Evolutionary conservation across 1,139 yeast species (phyloP).

Genomic region (Diutina ranongensis): DNA sequence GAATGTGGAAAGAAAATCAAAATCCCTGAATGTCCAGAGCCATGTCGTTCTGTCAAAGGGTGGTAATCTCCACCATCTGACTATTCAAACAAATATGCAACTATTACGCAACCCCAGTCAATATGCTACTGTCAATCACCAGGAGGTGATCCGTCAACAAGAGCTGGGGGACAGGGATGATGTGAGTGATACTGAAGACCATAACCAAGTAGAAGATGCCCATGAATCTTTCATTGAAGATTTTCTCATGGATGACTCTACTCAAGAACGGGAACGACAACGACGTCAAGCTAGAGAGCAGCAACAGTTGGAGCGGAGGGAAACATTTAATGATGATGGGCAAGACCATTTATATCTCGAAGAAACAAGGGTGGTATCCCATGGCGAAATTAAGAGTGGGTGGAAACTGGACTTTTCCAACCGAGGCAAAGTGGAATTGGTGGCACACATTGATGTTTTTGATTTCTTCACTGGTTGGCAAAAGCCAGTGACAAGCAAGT

Average conservation of each 20-base stretch:
- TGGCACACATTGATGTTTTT: conserved; percentile 54
- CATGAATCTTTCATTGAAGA: conserved; percentile 19
- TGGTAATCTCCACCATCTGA: conserved; percentile 22
- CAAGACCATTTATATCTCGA: conserved; percentile 43
- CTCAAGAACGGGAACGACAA: background rate
- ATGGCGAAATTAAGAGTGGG: conserved; percentile 77
- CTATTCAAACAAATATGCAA: conserved; percentile 22
- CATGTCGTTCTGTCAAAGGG: conserved; percentile 8
- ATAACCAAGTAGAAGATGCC: conserved; percentile 9
- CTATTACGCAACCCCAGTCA: conserved; percentile 11
- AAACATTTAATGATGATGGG: background rate
- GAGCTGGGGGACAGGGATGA: conserved; percentile 7
- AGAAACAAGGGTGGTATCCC: conserved; percentile 59
- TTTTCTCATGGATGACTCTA: conserved; percentile 10
- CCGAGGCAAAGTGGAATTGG: conserved; percentile 65
- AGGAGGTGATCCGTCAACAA: conserved; percentile 1
- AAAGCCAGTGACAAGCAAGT: conserved; percentile 12
- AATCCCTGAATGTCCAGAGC: conserved; percentile 8
- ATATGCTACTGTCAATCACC: background rate
- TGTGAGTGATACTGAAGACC: conserved; percentile 8
- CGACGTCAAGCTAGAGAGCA: background rate
- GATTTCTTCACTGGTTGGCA: conserved; percentile 45
- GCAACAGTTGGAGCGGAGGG: background rate
- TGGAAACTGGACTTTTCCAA: conserved; percentile 89
- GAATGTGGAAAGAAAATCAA: conserved; percentile 24